Evolutionary conservation across 371 early-diverging fungal species (phyloP).

Genomic region (Mortierella sp.): DNA sequence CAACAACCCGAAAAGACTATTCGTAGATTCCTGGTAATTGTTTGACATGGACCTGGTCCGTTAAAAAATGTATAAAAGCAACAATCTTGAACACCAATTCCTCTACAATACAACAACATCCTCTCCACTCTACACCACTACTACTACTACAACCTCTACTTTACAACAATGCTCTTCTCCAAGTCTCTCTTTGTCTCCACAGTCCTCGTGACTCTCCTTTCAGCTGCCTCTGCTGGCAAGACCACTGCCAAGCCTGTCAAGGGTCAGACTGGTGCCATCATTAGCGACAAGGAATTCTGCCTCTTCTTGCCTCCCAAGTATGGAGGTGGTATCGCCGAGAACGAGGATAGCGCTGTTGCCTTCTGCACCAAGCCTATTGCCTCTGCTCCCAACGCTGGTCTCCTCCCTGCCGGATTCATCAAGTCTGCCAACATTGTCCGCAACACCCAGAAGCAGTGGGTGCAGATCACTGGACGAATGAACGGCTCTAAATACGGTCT

Average conservation of each 20-base stretch:
- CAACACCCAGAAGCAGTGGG: constrained; percentile 56
- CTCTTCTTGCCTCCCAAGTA: constrained; percentile 66
- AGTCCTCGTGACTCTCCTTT: constrained; percentile 12
- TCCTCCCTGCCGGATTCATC: constrained; percentile 64
- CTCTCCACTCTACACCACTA: not conserved
- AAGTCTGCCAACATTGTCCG: constrained; percentile 62
- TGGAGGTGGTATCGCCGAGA: constrained; percentile 60
- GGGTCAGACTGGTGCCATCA: constrained; percentile 52
- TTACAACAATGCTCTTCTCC: constrained; percentile 18
- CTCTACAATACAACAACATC: not conserved
- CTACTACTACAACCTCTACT: not conserved
- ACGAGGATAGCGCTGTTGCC: constrained; percentile 61
- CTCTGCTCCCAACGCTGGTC: constrained; percentile 58
- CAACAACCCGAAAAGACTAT: not conserved
- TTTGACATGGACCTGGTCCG: not conserved
- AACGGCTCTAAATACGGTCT: constrained; percentile 64
- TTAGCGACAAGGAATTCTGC: constrained; percentile 62
- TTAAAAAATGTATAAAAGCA: constrained; percentile 2
- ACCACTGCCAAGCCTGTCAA: constrained; percentile 9
- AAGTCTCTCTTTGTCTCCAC: constrained; percentile 24
- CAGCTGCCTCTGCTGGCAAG: constrained; percentile 14
- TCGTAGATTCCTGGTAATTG: not conserved
- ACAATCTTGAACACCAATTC: not conserved
- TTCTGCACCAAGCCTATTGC: constrained; percentile 64
- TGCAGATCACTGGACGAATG: constrained; percentile 71